Evolutionary conservation across 2,329 filamentous ascomycete species (phyloP).

Genomic region (Ceratocystis huliohia): DNA sequence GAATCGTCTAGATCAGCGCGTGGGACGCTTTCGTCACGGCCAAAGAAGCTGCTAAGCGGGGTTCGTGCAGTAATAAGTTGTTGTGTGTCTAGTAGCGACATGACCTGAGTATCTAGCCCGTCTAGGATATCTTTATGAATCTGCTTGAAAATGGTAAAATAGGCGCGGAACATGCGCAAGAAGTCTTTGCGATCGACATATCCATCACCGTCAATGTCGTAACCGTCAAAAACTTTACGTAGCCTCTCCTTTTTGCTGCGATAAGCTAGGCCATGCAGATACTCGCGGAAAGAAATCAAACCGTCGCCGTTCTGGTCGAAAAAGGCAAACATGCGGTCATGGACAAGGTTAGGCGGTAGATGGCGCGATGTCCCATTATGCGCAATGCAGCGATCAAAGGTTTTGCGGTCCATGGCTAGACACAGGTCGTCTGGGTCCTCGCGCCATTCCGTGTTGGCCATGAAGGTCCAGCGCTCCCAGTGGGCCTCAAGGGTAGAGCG

Average conservation of each 20-base stretch:
- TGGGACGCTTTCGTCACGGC: conserved; percentile 57
- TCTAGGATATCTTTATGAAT: conserved; percentile 75
- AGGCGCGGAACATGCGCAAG: conserved; percentile 79
- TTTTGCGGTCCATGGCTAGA: conserved; percentile 80
- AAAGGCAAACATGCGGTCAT: conserved; percentile 92
- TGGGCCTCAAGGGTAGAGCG: conserved; percentile 79
- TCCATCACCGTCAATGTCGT: conserved; percentile 81
- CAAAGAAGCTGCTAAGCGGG: conserved; percentile 62
- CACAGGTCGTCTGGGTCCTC: conserved; percentile 65
- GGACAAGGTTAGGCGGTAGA: conserved; percentile 74
- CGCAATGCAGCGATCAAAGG: conserved; percentile 82
- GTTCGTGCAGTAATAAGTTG: conserved; percentile 64
- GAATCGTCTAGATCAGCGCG: conserved; percentile 45
- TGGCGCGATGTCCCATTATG: conserved; percentile 70
- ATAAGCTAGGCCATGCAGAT: conserved; percentile 67
- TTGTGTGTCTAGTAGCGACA: conserved; percentile 61
- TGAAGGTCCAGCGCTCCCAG: conserved; percentile 93
- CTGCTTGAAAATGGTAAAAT: conserved; percentile 81
- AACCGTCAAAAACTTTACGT: conserved; percentile 67
- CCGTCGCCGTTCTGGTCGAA: conserved; percentile 87
- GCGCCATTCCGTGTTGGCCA: conserved; percentile 74
- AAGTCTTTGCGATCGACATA: conserved; percentile 79
- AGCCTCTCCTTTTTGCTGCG: conserved; percentile 57
- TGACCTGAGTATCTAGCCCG: conserved; percentile 62
- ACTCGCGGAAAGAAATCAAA: conserved; percentile 85